Conservation (phyloP, 345 rosid species). For the Capsella bursapastoris region DNA sequence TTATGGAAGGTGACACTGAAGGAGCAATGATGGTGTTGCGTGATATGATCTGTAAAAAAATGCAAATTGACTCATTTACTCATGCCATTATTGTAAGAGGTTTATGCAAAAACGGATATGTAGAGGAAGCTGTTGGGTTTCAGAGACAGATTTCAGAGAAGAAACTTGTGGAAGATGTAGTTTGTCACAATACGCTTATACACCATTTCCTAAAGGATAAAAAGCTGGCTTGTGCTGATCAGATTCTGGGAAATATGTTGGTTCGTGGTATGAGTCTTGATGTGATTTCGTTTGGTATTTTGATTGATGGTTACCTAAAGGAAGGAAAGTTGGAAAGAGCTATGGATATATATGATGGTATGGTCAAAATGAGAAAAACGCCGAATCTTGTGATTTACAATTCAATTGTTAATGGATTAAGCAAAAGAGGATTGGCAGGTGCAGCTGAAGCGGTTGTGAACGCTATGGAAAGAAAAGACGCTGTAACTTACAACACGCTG, state of each 20-base stretch:
- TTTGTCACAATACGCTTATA: conserved; percentile 61
- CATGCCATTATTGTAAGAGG: conserved; percentile 57
- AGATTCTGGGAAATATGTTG: conserved; percentile 59
- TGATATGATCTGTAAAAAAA: conserved; percentile 55
- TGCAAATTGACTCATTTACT: conserved; percentile 55
- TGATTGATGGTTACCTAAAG: conserved; percentile 66
- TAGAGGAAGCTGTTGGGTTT: conserved; percentile 55
- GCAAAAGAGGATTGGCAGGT: conserved; percentile 50
- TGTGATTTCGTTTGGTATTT: conserved; percentile 59
- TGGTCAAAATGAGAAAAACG: conserved; percentile 46
- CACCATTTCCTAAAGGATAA: conserved; percentile 52
- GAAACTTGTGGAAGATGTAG: conserved; percentile 55
- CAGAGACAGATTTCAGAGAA: conserved; percentile 51
- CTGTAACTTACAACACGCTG: conserved; percentile 58
- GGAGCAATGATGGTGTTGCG: conserved; percentile 51
- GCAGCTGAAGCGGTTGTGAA: conserved; percentile 33
- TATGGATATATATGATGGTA: conserved; percentile 48
- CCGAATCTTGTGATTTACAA: conserved; percentile 62
- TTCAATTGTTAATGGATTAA: conserved; percentile 60
- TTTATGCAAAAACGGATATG: conserved; percentile 52
- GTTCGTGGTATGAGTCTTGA: conserved; percentile 60
- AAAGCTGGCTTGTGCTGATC: conserved; percentile 52
- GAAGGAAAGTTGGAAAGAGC: conserved; percentile 65
- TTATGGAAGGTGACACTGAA: conserved; percentile 56
- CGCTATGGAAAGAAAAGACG: conserved; percentile 44